Evolutionary conservation across 768 basidiomycete genomes (phyloP).

Genomic region (Serendipita indica): DNA sequence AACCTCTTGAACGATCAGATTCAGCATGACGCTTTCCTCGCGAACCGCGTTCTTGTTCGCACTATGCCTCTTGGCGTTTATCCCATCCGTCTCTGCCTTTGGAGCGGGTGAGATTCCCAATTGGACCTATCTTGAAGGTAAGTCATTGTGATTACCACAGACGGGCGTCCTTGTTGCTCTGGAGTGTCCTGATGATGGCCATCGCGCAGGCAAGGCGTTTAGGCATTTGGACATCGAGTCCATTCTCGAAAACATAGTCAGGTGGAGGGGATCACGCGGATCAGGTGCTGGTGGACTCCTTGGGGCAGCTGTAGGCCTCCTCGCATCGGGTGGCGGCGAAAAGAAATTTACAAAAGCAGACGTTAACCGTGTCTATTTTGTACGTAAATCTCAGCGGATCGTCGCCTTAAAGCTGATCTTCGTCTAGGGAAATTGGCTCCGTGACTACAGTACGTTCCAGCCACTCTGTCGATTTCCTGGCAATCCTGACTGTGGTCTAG

Average conservation of each 20-base stretch:
- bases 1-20: too few relatives aligned
- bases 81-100: constrained; percentile 9
- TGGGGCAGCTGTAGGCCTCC: constrained; percentile 33
- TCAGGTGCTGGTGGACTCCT: constrained; percentile 31
- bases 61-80: neutral
- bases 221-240: constrained; percentile 66
- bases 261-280: constrained; percentile 34
- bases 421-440: constrained; percentile 47
- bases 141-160: constrained; percentile 14
- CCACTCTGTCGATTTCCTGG: neutral
- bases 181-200: neutral
- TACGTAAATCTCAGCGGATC: constrained; percentile 19
- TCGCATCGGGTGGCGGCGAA: constrained; percentile 33
- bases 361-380: constrained; percentile 54
- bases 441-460: constrained; percentile 51
- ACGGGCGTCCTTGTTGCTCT: neutral
- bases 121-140: constrained; percentile 51
- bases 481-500: constrained; percentile 4
- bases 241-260: constrained; percentile 43
- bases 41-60: neutral
- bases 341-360: constrained; percentile 50
- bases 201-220: constrained; percentile 42
- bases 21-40: neutral
- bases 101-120: constrained; percentile 53
- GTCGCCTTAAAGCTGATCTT: neutral